Evolutionary conservation across 768 basidiomycete species (phyloP).

Genomic region (Tulasnella sp.): DNA sequence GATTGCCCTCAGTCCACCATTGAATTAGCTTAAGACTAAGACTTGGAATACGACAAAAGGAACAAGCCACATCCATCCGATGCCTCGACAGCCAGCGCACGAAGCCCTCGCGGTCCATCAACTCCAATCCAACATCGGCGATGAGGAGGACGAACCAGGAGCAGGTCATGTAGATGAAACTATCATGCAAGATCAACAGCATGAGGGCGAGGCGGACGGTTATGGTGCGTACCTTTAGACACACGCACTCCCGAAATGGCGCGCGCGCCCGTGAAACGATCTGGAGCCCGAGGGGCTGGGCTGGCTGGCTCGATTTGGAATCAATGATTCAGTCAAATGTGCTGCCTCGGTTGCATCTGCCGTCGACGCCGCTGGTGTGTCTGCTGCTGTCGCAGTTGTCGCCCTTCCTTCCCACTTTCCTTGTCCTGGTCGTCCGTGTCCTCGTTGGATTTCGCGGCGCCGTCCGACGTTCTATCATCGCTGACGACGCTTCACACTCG

Average conservation of each 20-base stretch:
- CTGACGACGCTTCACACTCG: background rate
- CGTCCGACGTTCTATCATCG: background rate
- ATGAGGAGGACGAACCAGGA: background rate
- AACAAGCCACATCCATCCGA: background rate
- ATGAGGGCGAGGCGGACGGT: constrained; percentile 6
- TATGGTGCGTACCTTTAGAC: constrained; percentile 5
- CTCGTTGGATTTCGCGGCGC: background rate
- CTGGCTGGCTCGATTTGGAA: background rate
- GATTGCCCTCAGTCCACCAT: background rate
- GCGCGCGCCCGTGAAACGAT: too few relatives aligned
- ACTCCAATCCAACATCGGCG: too few relatives aligned
- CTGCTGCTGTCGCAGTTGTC: too few relatives aligned
- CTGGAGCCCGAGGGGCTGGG: too few relatives aligned
- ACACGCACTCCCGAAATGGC: too few relatives aligned
- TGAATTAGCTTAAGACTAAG: background rate
- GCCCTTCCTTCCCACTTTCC: too few relatives aligned
- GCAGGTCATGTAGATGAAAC: background rate
- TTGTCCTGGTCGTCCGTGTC: too few relatives aligned
- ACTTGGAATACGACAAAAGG: too few relatives aligned
- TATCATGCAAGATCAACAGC: constrained; percentile 13
- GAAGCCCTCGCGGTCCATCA: background rate
- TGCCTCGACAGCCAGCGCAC: background rate
- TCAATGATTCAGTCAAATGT: background rate
- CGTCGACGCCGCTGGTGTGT: background rate
- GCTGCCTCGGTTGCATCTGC: background rate